phyloP scores from a whole-genome alignment of 495 filamentous ascomycete genomes.

The Cercophora samala region DNA sequence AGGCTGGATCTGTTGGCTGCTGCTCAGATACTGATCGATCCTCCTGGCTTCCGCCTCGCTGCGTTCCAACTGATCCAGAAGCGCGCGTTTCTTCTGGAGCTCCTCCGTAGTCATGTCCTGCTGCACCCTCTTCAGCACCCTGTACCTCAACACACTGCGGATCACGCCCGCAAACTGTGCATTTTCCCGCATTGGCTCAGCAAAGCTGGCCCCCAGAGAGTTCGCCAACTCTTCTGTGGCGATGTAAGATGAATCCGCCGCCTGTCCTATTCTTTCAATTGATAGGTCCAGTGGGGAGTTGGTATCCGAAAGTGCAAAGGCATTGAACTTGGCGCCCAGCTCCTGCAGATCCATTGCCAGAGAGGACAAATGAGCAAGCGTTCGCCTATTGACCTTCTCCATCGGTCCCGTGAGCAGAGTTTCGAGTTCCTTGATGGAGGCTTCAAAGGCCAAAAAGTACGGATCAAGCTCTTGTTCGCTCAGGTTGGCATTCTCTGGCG shows the following conservation, averaged over 20 bases:
- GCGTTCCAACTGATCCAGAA: conserved; percentile 78
- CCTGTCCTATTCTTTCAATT: conserved; percentile 91
- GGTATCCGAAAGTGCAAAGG: conserved; percentile 91
- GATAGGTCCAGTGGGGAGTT: conserved; percentile 84
- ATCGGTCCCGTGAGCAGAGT: conserved; percentile 82
- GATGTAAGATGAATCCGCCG: conserved; percentile 92
- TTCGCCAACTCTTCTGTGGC: conserved; percentile 87
- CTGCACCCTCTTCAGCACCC: conserved; percentile 88
- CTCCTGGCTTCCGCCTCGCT: conserved; percentile 89
- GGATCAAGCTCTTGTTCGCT: conserved; percentile 90
- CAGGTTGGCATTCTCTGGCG: conserved; percentile 68
- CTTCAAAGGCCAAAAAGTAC: conserved; percentile 90
- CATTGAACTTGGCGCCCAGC: conserved; percentile 89
- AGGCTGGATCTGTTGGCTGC: conserved; percentile 54
- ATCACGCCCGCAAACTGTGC: conserved; percentile 97
- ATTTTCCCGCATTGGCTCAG: conserved; percentile 94
- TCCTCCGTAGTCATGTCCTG: conserved; percentile 96
- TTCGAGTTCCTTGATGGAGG: conserved; percentile 83
- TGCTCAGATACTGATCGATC: conserved; percentile 84
- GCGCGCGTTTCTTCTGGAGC: conserved; percentile 70
- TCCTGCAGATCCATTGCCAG: conserved; percentile 87
- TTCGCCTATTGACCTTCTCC: conserved; percentile 91
- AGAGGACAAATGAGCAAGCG: conserved; percentile 74
- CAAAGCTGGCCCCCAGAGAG: conserved; percentile 81
- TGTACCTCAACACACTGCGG: conserved; percentile 77